Conservation (phyloP, 2,329 filamentous ascomycete genomes). For the Claviceps cyperi region DNA sequence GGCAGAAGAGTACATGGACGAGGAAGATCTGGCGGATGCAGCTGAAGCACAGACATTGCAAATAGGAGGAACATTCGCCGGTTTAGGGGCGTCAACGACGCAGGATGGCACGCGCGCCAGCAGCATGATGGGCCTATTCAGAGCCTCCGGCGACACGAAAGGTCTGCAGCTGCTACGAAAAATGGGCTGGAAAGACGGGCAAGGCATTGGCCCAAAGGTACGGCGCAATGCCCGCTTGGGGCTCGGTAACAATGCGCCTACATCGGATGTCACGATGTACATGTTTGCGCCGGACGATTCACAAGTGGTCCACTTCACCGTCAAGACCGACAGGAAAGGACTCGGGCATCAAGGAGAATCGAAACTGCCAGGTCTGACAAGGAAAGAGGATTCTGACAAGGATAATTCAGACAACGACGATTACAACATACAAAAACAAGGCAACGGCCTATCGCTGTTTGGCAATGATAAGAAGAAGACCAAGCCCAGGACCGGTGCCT, state of each 20-base stretch:
- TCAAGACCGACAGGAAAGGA: slow-evolving; percentile 56
- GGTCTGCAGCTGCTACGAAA: slow-evolving; percentile 70
- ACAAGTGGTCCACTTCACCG: slow-evolving; percentile 48
- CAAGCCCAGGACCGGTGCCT: slow-evolving; percentile 43
- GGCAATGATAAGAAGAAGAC: slow-evolving; percentile 33
- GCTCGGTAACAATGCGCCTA: slow-evolving; percentile 22
- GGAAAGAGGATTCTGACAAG: slow-evolving; percentile 24
- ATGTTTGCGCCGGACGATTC: slow-evolving; percentile 79
- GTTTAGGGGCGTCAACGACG: slow-evolving; percentile 52
- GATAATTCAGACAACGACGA: slow-evolving; percentile 29
- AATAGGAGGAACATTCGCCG: slow-evolving; percentile 59
- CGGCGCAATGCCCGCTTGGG: slow-evolving; percentile 57
- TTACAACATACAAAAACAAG: neutral
- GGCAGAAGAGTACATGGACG: slow-evolving; percentile 91
- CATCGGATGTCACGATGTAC: slow-evolving; percentile 37
- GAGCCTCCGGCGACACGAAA: slow-evolving; percentile 64
- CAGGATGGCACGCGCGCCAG: slow-evolving; percentile 36
- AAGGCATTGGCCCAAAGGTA: slow-evolving; percentile 82
- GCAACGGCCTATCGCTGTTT: slow-evolving; percentile 8
- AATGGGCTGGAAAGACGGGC: slow-evolving; percentile 94
- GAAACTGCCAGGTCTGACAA: slow-evolving; percentile 28
- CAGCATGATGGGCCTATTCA: slow-evolving; percentile 57
- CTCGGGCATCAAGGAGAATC: slow-evolving; percentile 51
- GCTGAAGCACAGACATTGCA: slow-evolving; percentile 64
- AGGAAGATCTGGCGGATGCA: slow-evolving; percentile 80